A percentile compares a stretch with the other conserved stretches of the same genome.
These are phyloP conservation scores for Aspergillus sclerotiicarbonarius DNA, from an alignment of 495 filamentous ascomycete species.

Conservation along the genomic window DNA sequence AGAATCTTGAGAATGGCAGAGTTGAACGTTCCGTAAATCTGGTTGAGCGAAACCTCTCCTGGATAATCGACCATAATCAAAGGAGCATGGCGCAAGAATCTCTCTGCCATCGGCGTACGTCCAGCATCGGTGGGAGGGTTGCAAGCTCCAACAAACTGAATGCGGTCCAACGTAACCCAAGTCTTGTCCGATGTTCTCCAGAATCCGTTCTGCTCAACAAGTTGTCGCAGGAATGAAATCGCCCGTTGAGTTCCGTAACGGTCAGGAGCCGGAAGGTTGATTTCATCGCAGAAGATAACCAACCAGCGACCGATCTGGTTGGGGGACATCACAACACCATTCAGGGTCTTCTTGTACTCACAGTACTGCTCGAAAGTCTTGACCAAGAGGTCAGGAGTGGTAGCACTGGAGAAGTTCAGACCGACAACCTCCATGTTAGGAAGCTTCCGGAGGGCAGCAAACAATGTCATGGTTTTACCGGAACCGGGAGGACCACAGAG, in stretches of 20 bases:
- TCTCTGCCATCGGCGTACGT: slow-evolving; percentile 85
- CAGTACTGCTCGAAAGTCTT: slow-evolving; percentile 99
- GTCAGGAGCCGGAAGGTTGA: slow-evolving; percentile 98
- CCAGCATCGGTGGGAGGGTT: slow-evolving; percentile 99
- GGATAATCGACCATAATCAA: slow-evolving; percentile 99
- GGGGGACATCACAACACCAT: slow-evolving; percentile 91
- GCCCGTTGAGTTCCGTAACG: slow-evolving; percentile 96
- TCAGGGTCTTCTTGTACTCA: slow-evolving; percentile 97
- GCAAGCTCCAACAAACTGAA: slow-evolving; percentile 98
- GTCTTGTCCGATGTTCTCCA: slow-evolving; percentile 97
- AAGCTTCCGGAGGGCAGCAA: slow-evolving; percentile 91
- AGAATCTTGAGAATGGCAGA: slow-evolving; percentile 94
- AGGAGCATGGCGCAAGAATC: slow-evolving; percentile 93
- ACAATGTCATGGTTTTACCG: slow-evolving; percentile 99
- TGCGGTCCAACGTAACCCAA: slow-evolving; percentile 95
- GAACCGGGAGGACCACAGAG: slow-evolving; percentile 97
- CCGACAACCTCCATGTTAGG: slow-evolving; percentile 99
- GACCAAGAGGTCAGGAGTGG: slow-evolving; percentile 93
- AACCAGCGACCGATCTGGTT: slow-evolving; percentile 97
- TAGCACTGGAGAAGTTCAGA: slow-evolving; percentile 98
- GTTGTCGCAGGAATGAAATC: slow-evolving; percentile 92
- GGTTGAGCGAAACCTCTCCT: slow-evolving; percentile 85
- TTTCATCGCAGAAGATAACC: slow-evolving; percentile 98
- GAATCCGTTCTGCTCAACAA: slow-evolving; percentile 98
- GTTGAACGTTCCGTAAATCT: slow-evolving; percentile 99